Evolutionary conservation across 139 green algal species (phyloP).

Genomic region (Closterium sp.): DNA sequence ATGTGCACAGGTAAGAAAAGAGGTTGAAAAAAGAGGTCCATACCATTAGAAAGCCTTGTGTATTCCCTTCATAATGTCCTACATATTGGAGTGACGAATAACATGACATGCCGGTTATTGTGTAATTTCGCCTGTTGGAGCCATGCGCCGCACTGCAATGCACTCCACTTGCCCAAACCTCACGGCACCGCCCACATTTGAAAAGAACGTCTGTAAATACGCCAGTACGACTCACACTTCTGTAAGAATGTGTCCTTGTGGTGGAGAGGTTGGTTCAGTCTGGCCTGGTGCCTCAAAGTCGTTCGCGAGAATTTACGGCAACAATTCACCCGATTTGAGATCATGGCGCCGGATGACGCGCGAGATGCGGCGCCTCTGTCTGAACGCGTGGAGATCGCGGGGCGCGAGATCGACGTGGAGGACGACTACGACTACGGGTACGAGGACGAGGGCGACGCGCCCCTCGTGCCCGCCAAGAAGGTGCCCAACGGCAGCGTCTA

Average conservation of each 20-base stretch:
- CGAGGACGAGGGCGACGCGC: slow-evolving; percentile 20
- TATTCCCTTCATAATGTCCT: too few relatives aligned
- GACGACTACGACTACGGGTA: slow-evolving; percentile 45
- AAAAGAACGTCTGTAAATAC: too few relatives aligned
- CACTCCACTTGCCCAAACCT: background rate
- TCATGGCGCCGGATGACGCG: background rate
- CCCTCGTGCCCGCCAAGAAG: slow-evolving; percentile 12
- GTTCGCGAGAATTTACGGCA: background rate
- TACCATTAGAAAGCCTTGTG: too few relatives aligned
- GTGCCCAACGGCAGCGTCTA: slow-evolving; percentile 36
- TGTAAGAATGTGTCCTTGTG: too few relatives aligned
- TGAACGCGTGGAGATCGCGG: background rate
- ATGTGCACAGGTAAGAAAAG: too few relatives aligned
- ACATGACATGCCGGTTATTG: too few relatives aligned
- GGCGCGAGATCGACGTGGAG: slow-evolving; percentile 19
- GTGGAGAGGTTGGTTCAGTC: too few relatives aligned
- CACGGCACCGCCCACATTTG: background rate
- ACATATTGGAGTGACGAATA: too few relatives aligned
- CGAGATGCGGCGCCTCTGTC: background rate
- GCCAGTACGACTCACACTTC: too few relatives aligned
- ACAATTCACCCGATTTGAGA: background rate
- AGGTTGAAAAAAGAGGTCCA: too few relatives aligned
- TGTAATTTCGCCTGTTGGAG: background rate
- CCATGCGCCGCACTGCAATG: background rate
- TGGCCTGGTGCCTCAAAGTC: too few relatives aligned